Base-by-base conservation (phyloP, 805 yeast genomes). In the Saccharomycopsis sp. region DNA sequence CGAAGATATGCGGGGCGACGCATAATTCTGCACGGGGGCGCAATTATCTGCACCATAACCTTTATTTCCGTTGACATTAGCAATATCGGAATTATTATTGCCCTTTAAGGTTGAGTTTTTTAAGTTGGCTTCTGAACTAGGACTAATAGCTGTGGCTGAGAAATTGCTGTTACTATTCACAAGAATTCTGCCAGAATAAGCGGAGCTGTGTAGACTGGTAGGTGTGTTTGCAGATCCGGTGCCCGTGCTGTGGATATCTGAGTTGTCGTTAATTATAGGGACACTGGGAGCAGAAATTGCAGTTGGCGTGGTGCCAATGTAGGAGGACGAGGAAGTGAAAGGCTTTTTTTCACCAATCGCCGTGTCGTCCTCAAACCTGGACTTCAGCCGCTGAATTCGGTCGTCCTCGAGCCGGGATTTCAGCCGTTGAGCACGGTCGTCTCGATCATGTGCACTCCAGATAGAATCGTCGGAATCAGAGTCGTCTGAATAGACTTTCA, bases 401-500 rank as follows among this genome's bases (percentile, higher is more conserved):
- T n/a, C n/a, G 37, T 29, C 37, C 37, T 29, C 37, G 37, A 29
- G 37, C 5, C 37, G 37, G 12, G 37, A 7, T 29, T 29, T 29
- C 37, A 29, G 37, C 37, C 12, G 37, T 5, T 5, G 5, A 29
- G 37, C 9, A 29, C 12, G 37, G 37, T 29, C 37, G 37, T 29
- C 37, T 5, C 12, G 37, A 44, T 44, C 48, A 5, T 44, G 18
- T 5, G 18, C 48, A 44, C 48, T 44, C 48, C 48, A 44, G 4
- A 44, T 44, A 44, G 48, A 44, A 16, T 34, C 48, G 24, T 40
- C 51, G n/a, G 24, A 48, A 7, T 44, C 54, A 5, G 55, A 56
- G 12, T 57, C 57, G 20, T 58, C 59, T 18, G 57, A 57, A 44
- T 58, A 58, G 16, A 58, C 61, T 37, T 58, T 58, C 16, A 55